Base-by-base conservation (phyloP, 495 filamentous ascomycete genomes). In the Evernia prunastri region DNA sequence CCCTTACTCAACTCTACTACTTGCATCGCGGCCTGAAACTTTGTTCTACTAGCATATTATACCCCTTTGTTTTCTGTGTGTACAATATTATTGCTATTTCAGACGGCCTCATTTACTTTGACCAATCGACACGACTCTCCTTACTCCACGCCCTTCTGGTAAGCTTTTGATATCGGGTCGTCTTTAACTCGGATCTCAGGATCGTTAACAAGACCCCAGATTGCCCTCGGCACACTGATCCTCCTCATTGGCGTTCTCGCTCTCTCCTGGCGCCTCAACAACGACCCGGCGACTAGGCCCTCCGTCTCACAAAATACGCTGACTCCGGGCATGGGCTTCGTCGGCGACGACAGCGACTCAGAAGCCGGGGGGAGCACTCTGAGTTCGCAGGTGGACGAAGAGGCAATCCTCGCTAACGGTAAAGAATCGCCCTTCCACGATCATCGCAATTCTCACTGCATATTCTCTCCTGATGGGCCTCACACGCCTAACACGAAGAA, bases 51-150 rank as follows among this genome's bases (percentile, higher is more conserved):
- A 96, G 91, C 75, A 86, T 99, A 58, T 83, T 99, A 68, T 99
- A 99, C 77, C 94, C 94, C 9, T 88, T 97, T 70, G 91, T 97
- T 42, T 99, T 99, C 77, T 99, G 94, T 84, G 87, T 97, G 66
- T 99, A 97, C 80, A 99, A 99, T 80, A 96, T 99, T 68, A 93
- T 96, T 67, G 95, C 94, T 64, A 99, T 97, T 67, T 78, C 97
- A 65, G 95, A 99, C 76, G 94, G 94, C 23, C 80, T 99, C 60
- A 94, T 99, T 60, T 99, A 99, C 75, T 99, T 97, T 79, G 83
- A 84, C 56, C 95, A 99, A 76, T 87, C 87, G 36, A 86, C 88
- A 39, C 83, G 90, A 60, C 83, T 99, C 49, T 80, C 84, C 23
- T 78, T 84, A 2, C 77, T 93, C 23, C 87, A 89, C 67, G 93